Evolutionary conservation across 805 yeast genomes (phyloP), one percentile per base, ranked within the genome.

Genomic region (Schizosaccharomyces octosporus): DNA sequence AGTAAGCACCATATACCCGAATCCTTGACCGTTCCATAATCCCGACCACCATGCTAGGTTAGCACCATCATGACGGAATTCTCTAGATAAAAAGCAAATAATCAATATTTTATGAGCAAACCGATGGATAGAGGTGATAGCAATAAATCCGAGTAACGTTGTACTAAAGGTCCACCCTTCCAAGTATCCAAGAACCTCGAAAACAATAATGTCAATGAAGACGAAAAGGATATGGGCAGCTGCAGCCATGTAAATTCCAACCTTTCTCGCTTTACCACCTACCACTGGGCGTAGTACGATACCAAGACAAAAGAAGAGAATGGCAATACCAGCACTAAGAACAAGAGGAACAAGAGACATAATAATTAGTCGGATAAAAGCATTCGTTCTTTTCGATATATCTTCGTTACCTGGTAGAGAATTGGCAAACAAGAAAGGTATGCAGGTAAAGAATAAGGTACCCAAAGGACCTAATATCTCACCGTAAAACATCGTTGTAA

Each of bases 31-130:
- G 73, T 89, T 88, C 99, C 99, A 93, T 75, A 88, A 89, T 79
- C 99, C 99, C 63, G 95, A 86, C 99, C 99, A 93, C 94, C 95
- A 93, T 36, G 98, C 97, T 67, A 95, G 85, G 76, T 93, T 93
- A 45, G 97, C 78, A 70, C 84, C 87, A 74, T 90, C 97, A 69
- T 86, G 87, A 82, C 87, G 87, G 79, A 88, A 89, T 76, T 93
- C 99, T 78, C 98, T 83, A 61, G 97, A 87, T 70, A 94, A 77
- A 73, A 83, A 75, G 66, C 81, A 73, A 62, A 84, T 76, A 11
- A 95, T 86, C 77, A 93, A 77, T 67, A 84, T 71, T 78, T 88
- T 88, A 80, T 90, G 85, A 66, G 93, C 72, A 61, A 85, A 74
- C 75, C 97, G 83, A 78, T 94, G 95, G 69, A 86, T 76, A 74